Base-by-base conservation (phyloP, 2,329 filamentous ascomycete genomes). In the Cladosporium sp. region DNA sequence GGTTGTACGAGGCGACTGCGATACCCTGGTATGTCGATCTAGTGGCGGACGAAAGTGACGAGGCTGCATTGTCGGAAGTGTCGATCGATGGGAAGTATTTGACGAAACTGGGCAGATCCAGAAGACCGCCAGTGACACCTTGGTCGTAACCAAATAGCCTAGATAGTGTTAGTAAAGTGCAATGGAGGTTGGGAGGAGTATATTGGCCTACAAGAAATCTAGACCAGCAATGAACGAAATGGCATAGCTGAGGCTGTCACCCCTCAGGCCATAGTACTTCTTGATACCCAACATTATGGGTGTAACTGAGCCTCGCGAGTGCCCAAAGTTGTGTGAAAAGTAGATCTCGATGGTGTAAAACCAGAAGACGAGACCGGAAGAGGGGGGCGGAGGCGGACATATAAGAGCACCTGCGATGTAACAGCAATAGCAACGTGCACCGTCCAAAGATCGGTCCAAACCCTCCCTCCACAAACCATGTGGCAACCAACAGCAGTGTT, bases 201-300 rank as follows among this genome's bases (percentile, higher is more conserved):
- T 16, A 37, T 1, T 29, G 10, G 12, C 66, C 69, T 67, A 63
- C 71, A 70, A 62, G 60, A 76, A 76, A 67, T 81, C 80, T 66
- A 80, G 74, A 50, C 80, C 80, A 35, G 80, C 80, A 66, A 81
- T 77, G 16, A 80, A 64, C 31, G 78, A 78, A 68, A 82, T 80
- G 56, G 79, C 79, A 33, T 80, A 70, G 65, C 80, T 78, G 40
- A 82, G 75, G 59, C 71, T 72, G 56, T 72, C 72, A 74, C 80
- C 80, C 69, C 73, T 74, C 21, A 81, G 75, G 72, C 79, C 79
- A 67, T 79, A 74, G 66, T 78, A 80, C 26, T 71, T 73, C 66
- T 69, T 70, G 26, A 63, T 11, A 44, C 61, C 61, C 50, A 63
- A 31, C 61, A 63, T 63, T 28, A 18, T 63, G 35, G 18, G 7